These are phyloP conservation scores for Teratosphaeria destructans DNA, from an alignment of 2,329 filamentous ascomycete genomes.

Conservation along the genomic window DNA sequence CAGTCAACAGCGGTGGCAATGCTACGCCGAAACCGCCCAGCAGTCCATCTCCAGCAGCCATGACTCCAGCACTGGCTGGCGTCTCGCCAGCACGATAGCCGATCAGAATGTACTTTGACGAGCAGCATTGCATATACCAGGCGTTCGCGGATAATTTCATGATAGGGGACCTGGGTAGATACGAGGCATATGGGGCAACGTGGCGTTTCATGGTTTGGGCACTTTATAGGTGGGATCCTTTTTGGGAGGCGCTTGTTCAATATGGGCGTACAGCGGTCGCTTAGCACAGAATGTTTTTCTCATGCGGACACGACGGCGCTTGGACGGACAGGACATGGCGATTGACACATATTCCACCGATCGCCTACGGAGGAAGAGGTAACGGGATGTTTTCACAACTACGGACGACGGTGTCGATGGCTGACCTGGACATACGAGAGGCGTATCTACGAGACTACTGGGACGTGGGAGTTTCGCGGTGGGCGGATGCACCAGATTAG, in stretches of 20 bases:
- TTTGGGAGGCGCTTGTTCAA: background rate
- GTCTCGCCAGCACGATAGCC: conserved; percentile 9
- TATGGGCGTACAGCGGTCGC: background rate
- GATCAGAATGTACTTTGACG: background rate
- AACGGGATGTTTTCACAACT: background rate
- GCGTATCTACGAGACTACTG: background rate
- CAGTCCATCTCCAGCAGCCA: conserved; percentile 5
- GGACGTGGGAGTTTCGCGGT: background rate
- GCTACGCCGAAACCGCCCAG: conserved; percentile 10
- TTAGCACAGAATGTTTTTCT: background rate
- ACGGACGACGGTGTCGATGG: background rate
- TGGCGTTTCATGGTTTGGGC: background rate
- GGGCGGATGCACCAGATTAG: conserved; percentile 4
- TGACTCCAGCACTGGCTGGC: conserved; percentile 8
- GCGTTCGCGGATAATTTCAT: background rate
- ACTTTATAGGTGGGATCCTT: background rate
- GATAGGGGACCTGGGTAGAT: background rate
- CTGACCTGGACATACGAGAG: background rate
- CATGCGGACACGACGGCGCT: background rate
- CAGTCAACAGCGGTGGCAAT: conserved; percentile 3
- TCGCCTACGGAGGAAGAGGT: background rate
- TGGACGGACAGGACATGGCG: background rate
- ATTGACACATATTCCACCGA: background rate
- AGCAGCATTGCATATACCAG: background rate
- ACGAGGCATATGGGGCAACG: background rate